Evolutionary conservation across 1,139 yeast species (phyloP), one percentile per base, ranked within the genome.

Genomic region (Hemisphaericaspora subhashii): DNA sequence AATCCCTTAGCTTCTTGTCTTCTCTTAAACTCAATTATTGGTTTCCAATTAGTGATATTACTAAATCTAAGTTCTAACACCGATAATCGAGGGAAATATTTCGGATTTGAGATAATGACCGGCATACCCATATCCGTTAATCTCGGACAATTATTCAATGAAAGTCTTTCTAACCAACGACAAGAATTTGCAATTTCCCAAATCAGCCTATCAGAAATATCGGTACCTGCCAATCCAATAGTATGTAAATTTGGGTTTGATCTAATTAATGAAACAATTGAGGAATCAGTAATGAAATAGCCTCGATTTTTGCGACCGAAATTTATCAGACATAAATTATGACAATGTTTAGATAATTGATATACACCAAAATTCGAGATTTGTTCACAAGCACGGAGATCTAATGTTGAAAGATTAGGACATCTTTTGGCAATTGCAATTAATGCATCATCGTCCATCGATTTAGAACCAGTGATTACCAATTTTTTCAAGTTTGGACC

Each of bases 221-320:
- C 70, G 58, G 96, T 87, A 6, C 98, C 98, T 0, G 98, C 96
- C 12, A 88, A 64, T 0, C 98, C 98, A 35, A 90, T 68, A 0
- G 97, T 89, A 35, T 69, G 69, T 31, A 89, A 64, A 11, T 68
- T 58, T 3, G 79, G 72, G 47, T 72, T 69, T 50, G 77, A 77
- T 31, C 69, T 68, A 5, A 82, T 77, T 23, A 90, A 63, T 16
- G 74, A 72, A 13, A 77, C 65, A 28, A 89, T 61, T 11, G 94
- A 78, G 31, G 74, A 66, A 64, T 88, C 94, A 3, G 96, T 84
- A 33, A 90, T 78, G 28, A 76, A 60, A 35, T 78, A 75, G 12
- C 94, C 88, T 41, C 75, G 74, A 25, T 74, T 66, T 43, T 87
- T 90, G 44, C 98, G 76, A 12, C 97, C 97, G 38, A 89, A 73